These are phyloP conservation scores for Lentinula guzmanii DNA, from an alignment of 768 basidiomycete genomes.

Conservation along the genomic window DNA sequence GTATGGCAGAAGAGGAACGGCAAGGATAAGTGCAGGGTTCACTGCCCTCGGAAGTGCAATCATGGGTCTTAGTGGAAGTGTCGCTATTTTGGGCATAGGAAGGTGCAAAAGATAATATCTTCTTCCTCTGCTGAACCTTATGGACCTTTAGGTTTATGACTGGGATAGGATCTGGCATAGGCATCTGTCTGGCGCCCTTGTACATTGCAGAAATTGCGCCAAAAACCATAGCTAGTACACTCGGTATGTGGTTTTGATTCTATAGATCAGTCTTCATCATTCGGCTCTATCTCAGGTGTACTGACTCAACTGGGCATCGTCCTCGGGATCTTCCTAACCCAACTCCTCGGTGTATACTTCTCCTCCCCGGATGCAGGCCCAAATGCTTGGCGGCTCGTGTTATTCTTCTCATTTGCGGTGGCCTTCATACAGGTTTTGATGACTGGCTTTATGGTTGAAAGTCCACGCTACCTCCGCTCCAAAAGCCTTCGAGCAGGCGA, in stretches of 20 bases:
- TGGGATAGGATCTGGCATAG: constrained; percentile 10
- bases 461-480: constrained; percentile 55
- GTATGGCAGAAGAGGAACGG: constrained; percentile 65
- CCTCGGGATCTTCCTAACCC: constrained; percentile 82
- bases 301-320: constrained; percentile 82
- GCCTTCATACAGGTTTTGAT: constrained; percentile 51
- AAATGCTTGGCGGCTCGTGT: constrained; percentile 64
- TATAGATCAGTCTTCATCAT: neutral
- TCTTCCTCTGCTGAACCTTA: neutral
- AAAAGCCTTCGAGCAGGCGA: constrained; percentile 43
- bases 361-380: constrained; percentile 70
- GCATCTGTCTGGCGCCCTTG: constrained; percentile 47
- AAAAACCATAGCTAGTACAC: constrained; percentile 60
- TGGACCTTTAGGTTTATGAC: constrained; percentile 2
- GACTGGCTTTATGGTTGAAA: constrained; percentile 56
- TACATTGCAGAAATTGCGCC: constrained; percentile 87
- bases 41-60: constrained; percentile 53
- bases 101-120: constrained; percentile 32
- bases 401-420: constrained; percentile 54
- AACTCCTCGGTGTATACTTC: constrained; percentile 64
- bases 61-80: constrained; percentile 59
- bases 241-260: constrained; percentile 41
- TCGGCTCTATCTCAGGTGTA: constrained; percentile 44
- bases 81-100: constrained; percentile 54
- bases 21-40: constrained; percentile 50